Percentiles rank a stretch among this genome's conserved stretches.
Conservation (phyloP, 306 rosid species). For the Arachis hypogaea region DNA sequence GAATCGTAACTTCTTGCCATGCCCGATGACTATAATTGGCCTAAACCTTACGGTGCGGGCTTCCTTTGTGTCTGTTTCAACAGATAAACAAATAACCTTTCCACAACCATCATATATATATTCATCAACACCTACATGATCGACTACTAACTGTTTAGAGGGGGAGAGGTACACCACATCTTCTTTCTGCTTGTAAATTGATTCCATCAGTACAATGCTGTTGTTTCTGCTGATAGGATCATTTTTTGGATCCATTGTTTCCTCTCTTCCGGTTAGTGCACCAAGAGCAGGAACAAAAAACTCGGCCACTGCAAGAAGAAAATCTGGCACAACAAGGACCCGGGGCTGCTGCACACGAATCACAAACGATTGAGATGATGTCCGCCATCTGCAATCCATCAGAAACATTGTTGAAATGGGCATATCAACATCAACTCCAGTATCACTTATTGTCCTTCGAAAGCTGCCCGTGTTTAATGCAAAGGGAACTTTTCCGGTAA, state of each 20-base stretch:
- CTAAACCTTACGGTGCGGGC: conserved; percentile 53
- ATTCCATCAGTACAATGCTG: conserved; percentile 66
- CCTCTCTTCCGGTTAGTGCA: conserved; percentile 92
- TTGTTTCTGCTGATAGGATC: conserved; percentile 74
- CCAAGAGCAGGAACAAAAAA: conserved; percentile 94
- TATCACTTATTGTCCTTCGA: conserved; percentile 50
- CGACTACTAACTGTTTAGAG: conserved; percentile 79
- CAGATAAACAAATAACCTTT: conserved; percentile 67
- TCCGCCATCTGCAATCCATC: conserved; percentile 92
- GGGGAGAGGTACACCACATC: conserved; percentile 86
- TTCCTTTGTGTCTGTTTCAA: conserved; percentile 69
- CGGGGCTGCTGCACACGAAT: conserved; percentile 95
- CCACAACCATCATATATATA: conserved; percentile 95
- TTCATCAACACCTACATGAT: conserved; percentile 72
- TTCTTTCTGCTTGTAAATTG: conserved; percentile 74
- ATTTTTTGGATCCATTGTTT: conserved; percentile 79
- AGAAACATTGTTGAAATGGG: conserved; percentile 87
- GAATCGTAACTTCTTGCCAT: conserved; percentile 86
- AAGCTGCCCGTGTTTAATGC: conserved; percentile 52
- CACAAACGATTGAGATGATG: conserved; percentile 79
- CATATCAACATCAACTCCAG: conserved; percentile 55
- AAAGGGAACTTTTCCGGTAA: conserved; percentile 62
- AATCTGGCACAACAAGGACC: conserved; percentile 96
- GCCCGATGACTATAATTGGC: conserved; percentile 86
- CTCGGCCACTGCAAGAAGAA: conserved; percentile 92